phyloP scores from a whole-genome alignment of 179 eudicot species.

The Spinacia oleracea region DNA sequence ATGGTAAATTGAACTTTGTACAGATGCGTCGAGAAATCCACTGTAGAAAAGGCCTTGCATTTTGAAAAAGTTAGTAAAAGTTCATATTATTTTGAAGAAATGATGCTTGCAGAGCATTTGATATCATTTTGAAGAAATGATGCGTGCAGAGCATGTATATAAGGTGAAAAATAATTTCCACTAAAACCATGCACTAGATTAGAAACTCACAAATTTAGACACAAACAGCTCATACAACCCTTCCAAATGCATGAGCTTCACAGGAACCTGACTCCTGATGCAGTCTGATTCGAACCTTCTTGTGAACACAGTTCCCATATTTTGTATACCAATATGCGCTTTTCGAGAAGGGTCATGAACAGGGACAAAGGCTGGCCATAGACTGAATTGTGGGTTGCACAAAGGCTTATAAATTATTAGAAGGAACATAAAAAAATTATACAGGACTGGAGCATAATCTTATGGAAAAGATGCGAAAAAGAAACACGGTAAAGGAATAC shows the following conservation, averaged over 20 bases:
- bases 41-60: slow-evolving; percentile 70
- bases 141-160: too few relatives aligned
- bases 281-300: slow-evolving; percentile 96
- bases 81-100: neutral
- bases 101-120: too few relatives aligned
- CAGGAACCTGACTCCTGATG: slow-evolving; percentile 88
- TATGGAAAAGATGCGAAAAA: neutral
- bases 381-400: slow-evolving; percentile 40
- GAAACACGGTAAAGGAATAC: neutral
- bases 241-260: slow-evolving; percentile 98
- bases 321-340: slow-evolving; percentile 93
- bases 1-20: slow-evolving; percentile 77
- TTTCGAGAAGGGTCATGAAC: slow-evolving; percentile 92
- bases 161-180: slow-evolving; percentile 1
- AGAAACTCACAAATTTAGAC: slow-evolving; percentile 84
- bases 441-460: slow-evolving; percentile 1
- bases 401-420: slow-evolving; percentile 5
- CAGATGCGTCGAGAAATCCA: slow-evolving; percentile 68
- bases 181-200: slow-evolving; percentile 10
- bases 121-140: slow-evolving; percentile 5
- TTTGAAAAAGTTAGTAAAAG: slow-evolving; percentile 16
- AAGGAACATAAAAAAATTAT: neutral
- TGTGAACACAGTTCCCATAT: slow-evolving; percentile 87
- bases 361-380: slow-evolving; percentile 99
- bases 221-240: slow-evolving; percentile 91